Conservation (phyloP, 257 asterid genomes). For the Salvia rosmarinus region DNA sequence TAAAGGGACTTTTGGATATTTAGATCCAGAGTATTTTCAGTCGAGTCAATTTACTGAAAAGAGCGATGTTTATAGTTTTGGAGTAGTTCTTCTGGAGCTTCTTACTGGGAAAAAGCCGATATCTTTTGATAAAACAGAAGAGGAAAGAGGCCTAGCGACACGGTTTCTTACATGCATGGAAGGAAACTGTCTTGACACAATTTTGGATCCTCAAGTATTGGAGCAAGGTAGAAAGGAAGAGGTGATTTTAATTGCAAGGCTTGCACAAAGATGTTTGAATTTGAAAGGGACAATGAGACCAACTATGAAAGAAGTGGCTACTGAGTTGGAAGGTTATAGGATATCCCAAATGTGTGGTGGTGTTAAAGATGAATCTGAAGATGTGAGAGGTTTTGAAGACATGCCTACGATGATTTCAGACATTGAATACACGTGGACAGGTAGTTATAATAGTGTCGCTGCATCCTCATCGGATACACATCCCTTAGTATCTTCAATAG, state of each 20-base stretch:
- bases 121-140: not conserved
- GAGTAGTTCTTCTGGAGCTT: not conserved
- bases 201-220: not conserved
- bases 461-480: conserved; percentile 8
- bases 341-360: not conserved
- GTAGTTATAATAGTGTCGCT: not conserved
- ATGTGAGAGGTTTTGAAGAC: not conserved
- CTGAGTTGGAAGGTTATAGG: conserved; percentile 21
- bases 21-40: not conserved
- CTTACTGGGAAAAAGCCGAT: not conserved
- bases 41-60: not conserved
- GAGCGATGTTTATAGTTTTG: not conserved
- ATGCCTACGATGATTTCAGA: not conserved
- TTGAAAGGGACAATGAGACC: conserved; percentile 38
- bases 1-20: not conserved
- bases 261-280: conserved; percentile 33
- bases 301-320: conserved; percentile 32
- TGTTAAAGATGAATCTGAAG: conserved; percentile 10
- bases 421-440: conserved; percentile 19
- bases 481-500: not conserved
- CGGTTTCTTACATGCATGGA: not conserved
- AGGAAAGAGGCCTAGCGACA: not conserved
- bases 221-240: not conserved
- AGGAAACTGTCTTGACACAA: not conserved
- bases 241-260: conserved; percentile 6